Evolutionary conservation across 257 asterid genomes (phyloP), one percentile per base, ranked within the genome.

Genomic region (Nicotiana undulata): DNA sequence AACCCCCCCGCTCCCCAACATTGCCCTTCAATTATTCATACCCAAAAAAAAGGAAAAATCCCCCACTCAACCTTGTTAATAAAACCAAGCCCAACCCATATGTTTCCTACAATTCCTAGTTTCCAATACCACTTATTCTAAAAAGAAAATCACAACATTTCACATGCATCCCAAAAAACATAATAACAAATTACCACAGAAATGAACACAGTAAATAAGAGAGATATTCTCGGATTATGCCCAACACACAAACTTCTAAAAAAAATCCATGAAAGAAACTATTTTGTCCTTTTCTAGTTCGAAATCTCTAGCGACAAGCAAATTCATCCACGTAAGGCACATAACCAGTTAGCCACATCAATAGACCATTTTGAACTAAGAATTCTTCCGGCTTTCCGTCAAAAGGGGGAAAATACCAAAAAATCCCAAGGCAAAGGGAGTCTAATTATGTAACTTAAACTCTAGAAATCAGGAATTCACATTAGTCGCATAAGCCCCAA

Each of bases 1-100:
- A 88, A 91, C 93, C 98, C 98, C 99, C 97, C 97, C 98, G 98
- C 99, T 96, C 94, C 98, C 99, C 91, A 89, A 96, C 94, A 91
- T 89, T 86, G 97, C 92, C 98, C 99, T 95, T 95, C 98, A 91
- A 85, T 91, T 85, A 90, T 88, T 83, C 93, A 93, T 88, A 93
- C 96, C 97, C 96, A 91, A 82, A 84, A 87, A 37, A 89, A 89
- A 90, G 76, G 88, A 83, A 88, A 92, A 85, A 53, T 83, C 95
- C 97, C 90, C 97, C 89, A 84, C 97, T 94, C 91, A 95, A 95
- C 94, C 93, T 93, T 89, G 97, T 93, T 93, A 95, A 93, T 95
- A 92, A 93, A 91, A 89, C 94, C 91, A 95, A 86, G 82, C 98
- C 98, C 97, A 90, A 84, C 99, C 97, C 96, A 85, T 89, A 83